Evolutionary conservation across 139 green algal species (phyloP), one percentile per base, ranked within the genome.

Genomic region (Spirogloea muscicola): DNA sequence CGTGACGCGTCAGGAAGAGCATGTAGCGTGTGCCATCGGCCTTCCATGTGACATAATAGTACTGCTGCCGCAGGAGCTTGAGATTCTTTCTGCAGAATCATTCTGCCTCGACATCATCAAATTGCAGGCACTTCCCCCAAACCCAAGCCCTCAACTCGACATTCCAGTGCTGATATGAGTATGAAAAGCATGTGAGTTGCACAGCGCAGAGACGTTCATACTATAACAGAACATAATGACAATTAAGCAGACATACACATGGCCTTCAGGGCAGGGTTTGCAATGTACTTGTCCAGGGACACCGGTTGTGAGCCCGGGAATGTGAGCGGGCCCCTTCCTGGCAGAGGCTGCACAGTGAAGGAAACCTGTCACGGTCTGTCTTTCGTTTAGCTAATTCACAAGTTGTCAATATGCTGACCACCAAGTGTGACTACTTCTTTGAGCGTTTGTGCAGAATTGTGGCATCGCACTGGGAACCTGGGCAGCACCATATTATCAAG

Each of bases 1-100:
- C 94, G 41, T 86, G 80, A 1, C 67, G 43, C 42, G 85, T 74
- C 6, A 96, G 68, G 29, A 95, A 77, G 67, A 97, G 44, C 87
- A 98, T 89, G 86, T 97, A 98, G 29, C 94, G 86, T 4, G 93
- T 97, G 71, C 94, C 94, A 73, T 98, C 94, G 4, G 94, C 94
- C 80, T 98, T 97, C 93, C 92, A 97, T 1, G 92, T 96, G 16
- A 95, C 89, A 75, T 84, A 89, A 77, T 95, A 96, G 36, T 49
- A 29, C 48, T 64, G 44, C 16, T 65, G 21, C 34, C 51, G 21
- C 13, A 76, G 38, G 9, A 69, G 68, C 38, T 68, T 13, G 49
- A 76, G 29, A 34, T 76, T 76, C 68, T 76, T 46, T 27, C 68
- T 72, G 63, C 36, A 29, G 3, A 21, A 46, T 13, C 55, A 64